These are phyloP conservation scores for Calonectria naviculata DNA, from an alignment of 2,329 filamentous ascomycete species.

Conservation along the genomic window DNA sequence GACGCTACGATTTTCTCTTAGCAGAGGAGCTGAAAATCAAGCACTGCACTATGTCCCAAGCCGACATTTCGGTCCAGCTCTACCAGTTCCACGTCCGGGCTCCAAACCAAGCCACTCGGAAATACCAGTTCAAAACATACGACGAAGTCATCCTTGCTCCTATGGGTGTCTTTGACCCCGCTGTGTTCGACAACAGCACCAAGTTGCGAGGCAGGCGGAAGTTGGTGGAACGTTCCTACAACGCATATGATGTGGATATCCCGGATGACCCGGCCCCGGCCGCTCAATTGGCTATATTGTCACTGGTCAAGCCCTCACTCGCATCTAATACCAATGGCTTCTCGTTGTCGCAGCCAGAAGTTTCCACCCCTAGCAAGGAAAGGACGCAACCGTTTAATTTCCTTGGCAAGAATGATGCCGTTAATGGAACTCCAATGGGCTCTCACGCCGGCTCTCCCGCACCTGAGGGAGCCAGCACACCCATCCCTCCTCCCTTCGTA, in stretches of 20 bases:
- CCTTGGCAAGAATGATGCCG: conserved; percentile 74
- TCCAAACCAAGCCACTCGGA: conserved; percentile 87
- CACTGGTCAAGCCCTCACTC: conserved; percentile 69
- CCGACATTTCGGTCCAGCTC: conserved; percentile 87
- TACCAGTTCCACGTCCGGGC: conserved; percentile 92
- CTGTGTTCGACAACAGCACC: conserved; percentile 83
- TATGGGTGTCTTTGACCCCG: conserved; percentile 93
- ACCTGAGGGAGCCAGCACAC: conserved; percentile 80
- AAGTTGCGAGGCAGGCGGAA: conserved; percentile 86
- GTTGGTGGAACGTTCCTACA: conserved; percentile 87
- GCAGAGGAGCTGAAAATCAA: conserved; percentile 97
- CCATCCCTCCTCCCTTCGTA: conserved; percentile 66
- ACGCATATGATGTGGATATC: conserved; percentile 88
- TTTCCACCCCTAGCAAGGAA: conserved; percentile 72
- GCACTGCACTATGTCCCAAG: conserved; percentile 90
- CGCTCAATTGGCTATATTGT: conserved; percentile 79
- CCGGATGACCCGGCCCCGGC: conserved; percentile 91
- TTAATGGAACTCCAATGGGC: conserved; percentile 82
- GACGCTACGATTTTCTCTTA: conserved; percentile 91
- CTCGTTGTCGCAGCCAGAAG: conserved; percentile 54
- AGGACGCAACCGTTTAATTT: conserved; percentile 76
- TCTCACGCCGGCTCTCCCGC: conserved; percentile 90
- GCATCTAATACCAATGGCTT: conserved; percentile 57
- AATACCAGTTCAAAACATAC: conserved; percentile 97
- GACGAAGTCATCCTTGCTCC: conserved; percentile 95